These are phyloP conservation scores for Saccharomycopsis microspora DNA, from an alignment of 805 yeast species.

Conservation along the genomic window DNA sequence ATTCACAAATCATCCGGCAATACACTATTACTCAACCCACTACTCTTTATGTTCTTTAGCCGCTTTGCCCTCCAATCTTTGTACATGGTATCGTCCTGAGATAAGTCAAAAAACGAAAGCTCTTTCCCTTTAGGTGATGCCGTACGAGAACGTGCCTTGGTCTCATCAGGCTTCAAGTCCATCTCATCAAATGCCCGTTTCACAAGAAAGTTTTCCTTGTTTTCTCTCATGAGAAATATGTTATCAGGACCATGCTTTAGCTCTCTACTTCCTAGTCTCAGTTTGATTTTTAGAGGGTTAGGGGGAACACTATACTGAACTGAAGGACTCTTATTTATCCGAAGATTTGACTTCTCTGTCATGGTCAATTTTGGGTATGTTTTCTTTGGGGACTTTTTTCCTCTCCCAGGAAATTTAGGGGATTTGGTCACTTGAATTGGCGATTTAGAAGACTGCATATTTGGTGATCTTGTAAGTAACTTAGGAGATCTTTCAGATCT, in stretches of 20 bases:
- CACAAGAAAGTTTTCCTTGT: not conserved
- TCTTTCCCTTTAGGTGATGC: too few relatives aligned
- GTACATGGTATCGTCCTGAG: not conserved
- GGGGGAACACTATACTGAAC: not conserved
- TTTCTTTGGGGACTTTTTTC: not conserved
- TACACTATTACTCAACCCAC: not conserved
- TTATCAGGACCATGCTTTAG: slow-evolving; percentile 2
- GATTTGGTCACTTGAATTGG: not conserved
- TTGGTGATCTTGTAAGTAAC: not conserved
- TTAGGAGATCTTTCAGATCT: not conserved
- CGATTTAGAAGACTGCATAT: not conserved
- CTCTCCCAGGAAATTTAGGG: not conserved
- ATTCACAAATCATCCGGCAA: not conserved
- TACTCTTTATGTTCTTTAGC: not conserved
- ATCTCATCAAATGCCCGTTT: too few relatives aligned
- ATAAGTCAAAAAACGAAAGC: not conserved
- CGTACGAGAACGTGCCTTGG: too few relatives aligned
- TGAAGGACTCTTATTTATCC: not conserved
- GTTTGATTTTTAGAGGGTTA: not conserved
- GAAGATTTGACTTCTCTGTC: not conserved
- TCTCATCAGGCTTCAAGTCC: too few relatives aligned
- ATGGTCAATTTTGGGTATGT: not conserved
- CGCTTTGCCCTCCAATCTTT: not conserved
- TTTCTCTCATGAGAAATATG: not conserved
- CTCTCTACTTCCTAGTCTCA: not conserved